A percentile compares a stretch with the other conserved stretches of the same genome.
Evolutionary conservation across 2,329 filamentous ascomycete genomes (phyloP).

Genomic region (Berkeleyomyces basicola): DNA sequence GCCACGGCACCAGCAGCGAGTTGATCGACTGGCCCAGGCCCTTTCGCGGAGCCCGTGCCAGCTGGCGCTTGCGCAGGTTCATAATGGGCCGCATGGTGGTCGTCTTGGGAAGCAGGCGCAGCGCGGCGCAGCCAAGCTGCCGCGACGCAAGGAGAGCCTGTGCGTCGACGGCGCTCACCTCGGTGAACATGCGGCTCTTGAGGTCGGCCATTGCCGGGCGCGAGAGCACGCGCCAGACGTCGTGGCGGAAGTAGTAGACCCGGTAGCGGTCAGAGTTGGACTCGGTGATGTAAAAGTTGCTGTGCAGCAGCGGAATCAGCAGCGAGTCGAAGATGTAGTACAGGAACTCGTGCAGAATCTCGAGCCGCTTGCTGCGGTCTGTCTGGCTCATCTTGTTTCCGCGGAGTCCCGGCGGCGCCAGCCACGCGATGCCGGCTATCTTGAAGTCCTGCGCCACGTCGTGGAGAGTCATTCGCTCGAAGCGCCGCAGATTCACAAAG

Average conservation of each 20-base stretch:
- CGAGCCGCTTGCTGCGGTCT: slow-evolving; percentile 57
- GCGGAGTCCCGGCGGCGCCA: slow-evolving; percentile 36
- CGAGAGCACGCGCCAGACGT: slow-evolving; percentile 66
- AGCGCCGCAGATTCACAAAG: slow-evolving; percentile 64
- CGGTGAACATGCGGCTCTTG: slow-evolving; percentile 61
- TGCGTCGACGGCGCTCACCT: slow-evolving; percentile 44
- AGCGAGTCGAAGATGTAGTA: slow-evolving; percentile 92
- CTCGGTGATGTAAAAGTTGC: slow-evolving; percentile 90
- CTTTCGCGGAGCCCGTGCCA: slow-evolving; percentile 17
- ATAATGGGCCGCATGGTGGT: slow-evolving; percentile 65
- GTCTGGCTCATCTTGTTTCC: slow-evolving; percentile 46
- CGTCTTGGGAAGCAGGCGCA: slow-evolving; percentile 71
- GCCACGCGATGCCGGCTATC: slow-evolving; percentile 57
- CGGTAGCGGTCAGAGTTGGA: slow-evolving; percentile 64
- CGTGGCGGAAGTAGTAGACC: slow-evolving; percentile 87
- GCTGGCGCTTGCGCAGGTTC: slow-evolving; percentile 56
- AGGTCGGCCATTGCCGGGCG: slow-evolving; percentile 54
- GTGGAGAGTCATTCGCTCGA: slow-evolving; percentile 66
- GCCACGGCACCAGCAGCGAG: slow-evolving; percentile 49
- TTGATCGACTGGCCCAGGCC: slow-evolving; percentile 28
- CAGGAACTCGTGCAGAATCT: slow-evolving; percentile 69
- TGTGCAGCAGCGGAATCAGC: slow-evolving; percentile 68
- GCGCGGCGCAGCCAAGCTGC: slow-evolving; percentile 56
- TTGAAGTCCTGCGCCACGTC: slow-evolving; percentile 51
- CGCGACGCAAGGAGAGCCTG: slow-evolving; percentile 41